Evolutionary conservation across 345 rosid genomes (phyloP), one percentile per base, ranked within the genome.

Genomic region (Carallia pectinifolia): DNA sequence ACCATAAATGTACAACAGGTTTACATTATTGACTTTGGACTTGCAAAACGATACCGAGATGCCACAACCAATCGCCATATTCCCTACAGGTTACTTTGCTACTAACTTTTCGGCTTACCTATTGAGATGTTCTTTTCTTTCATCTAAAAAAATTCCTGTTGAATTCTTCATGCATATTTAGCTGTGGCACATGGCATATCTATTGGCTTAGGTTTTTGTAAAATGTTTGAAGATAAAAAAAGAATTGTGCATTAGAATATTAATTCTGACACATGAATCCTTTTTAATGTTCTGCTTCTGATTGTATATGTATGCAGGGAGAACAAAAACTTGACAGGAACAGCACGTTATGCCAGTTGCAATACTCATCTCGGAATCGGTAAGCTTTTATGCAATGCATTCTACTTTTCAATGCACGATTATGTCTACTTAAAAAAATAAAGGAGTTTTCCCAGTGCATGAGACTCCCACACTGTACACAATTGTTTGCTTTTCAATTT

Each of bases 361-460:
- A 95, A 95, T 70, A 92, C 99, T 27, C 99, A 95, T 80, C 99
- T 90, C 70, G 99, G 99, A 60, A 95, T 92, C 74, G 97, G 99
- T 95, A 83, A 81, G 79, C 40, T 13, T n/a, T 18, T 6, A 39
- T 48, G 29, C 55, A 54, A 13, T 62, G 9, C 13, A 4, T 34
- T 53, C 16, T 6, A 52, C 30, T 62, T 40, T 40, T 44, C 50
- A 3, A 8, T 27, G 27, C 34, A 33, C 4, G 34, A 33, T 33
- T 4, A 33, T 33, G 2, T 4, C 34, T 4, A 33, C 34, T 1
- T 33, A 33, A 33, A 33, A 33, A 33, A 33, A 23, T 23, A 23
- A 23, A 23, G 23, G 34, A 33, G 34, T 33, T 33, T 4, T 33
- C 4, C 34, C 4, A 4, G 34, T 33, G 34, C 4, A 33, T 33